Base-by-base conservation (phyloP, 345 rosid species). In the Gossypium arboreum region DNA sequence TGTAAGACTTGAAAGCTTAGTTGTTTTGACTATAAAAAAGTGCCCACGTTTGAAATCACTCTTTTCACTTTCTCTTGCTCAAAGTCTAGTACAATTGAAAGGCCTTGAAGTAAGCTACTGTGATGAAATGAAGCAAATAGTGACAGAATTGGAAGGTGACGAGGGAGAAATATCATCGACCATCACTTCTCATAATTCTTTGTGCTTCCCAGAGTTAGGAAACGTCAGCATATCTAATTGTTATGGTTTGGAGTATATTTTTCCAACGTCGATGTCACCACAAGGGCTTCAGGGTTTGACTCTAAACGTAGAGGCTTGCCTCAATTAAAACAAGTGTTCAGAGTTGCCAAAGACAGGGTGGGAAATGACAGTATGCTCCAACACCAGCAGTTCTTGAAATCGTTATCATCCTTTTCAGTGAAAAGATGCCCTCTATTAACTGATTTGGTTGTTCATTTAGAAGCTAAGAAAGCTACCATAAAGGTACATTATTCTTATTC, bases 61-160 rank as follows among this genome's bases (percentile, higher is more conserved):
- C 1, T 64, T 41, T 7, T 18, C 68, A 18, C 0, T 41, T 41
- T 64, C 50, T 64, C 3, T 64, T 1, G 68, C 68, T 64, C 25
- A 41, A 64, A 1, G 9, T 39, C 24, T 64, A 0, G 25, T 43
- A 4, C n/a, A n/a, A n/a, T n/a, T 64, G 2, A 7, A 41, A 64
- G 0, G 0, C 0, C 50, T 64, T 41, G 0, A 41, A 2, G 11
- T 41, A 64, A 3, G 2, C 0, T 0, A 0, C 1, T 41, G 68
- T n/a, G 8, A 2, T n/a, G 68, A 41, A 4, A 1, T 64, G 50
- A 64, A 41, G 68, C 68, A 64, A 64, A 17, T n/a, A 17, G 18
- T 34, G 41, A 1, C 0, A 5, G 41, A 34, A 34, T 34, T 34
- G 7, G 41, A 34, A 34, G 41, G 41, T 5, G 41, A 34, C 7